Evolutionary conservation across 257 asterid species (phyloP).

Genomic region (Paulownia fortunei): DNA sequence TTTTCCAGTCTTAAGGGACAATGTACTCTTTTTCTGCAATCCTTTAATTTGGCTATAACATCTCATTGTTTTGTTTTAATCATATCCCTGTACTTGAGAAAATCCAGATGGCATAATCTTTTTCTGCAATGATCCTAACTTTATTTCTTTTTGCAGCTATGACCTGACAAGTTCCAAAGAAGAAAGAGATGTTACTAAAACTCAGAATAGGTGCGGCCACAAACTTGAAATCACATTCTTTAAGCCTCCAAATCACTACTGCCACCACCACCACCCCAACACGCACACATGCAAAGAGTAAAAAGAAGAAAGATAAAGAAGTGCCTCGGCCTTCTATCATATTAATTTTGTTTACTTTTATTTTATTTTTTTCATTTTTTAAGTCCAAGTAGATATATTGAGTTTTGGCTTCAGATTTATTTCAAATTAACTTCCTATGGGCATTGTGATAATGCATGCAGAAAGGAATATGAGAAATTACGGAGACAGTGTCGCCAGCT

Average conservation of each 20-base stretch:
- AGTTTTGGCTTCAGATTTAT: neutral
- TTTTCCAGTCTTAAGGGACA: neutral
- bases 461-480: constrained; percentile 83
- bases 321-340: neutral
- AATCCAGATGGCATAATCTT: constrained; percentile 9
- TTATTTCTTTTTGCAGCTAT: constrained; percentile 62
- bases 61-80: neutral
- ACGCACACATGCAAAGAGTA: neutral
- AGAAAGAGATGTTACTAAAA: constrained; percentile 70
- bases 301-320: constrained; percentile 13
- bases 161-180: constrained; percentile 73
- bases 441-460: constrained; percentile 43
- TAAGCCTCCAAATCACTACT: constrained; percentile 11
- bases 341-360: neutral
- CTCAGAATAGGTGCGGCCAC: constrained; percentile 60
- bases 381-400: neutral
- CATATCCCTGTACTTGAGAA: constrained; percentile 13
- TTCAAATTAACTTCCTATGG: constrained; percentile 23
- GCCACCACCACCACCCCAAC: neutral
- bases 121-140: constrained; percentile 21
- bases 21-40: neutral
- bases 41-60: constrained; percentile 8
- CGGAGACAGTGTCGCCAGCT: constrained; percentile 66
- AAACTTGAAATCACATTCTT: constrained; percentile 11
- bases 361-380: neutral